Evolutionary conservation across 495 filamentous ascomycete genomes (phyloP), one percentile per base, ranked within the genome.

Genomic region (Penicillium bovifimosum): DNA sequence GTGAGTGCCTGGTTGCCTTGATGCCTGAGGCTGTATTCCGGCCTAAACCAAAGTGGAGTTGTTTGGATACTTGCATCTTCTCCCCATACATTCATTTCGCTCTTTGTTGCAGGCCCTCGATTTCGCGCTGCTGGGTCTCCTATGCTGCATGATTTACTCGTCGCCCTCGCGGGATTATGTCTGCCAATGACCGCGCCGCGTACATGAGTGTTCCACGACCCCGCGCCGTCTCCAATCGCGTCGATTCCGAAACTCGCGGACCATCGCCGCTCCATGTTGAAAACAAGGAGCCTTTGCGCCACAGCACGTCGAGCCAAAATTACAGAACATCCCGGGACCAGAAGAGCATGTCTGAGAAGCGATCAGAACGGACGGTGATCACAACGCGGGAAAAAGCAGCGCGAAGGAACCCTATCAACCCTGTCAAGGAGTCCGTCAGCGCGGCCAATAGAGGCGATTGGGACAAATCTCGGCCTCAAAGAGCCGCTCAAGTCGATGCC

Each of bases 331-430:
- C 70, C 14, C 65, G 66, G 38, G 70, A 76, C 1, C 63, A 60
- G 40, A 67, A 65, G 38, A 61, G 41, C 32, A 54, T 60, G 43
- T 62, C 54, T 36, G 70, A 72, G 36, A 75, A 71, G 50, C 69
- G 70, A 26, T 62, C 63, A 9, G 74, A 76, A 46, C 68, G 73
- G 17, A 56, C 64, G 24, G 76, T 80, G 50, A 67, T 87, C 43
- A 84, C 86, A 9, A 85, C 80, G 7, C 78, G 78, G 55, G 86
- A 90, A 54, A 85, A 77, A 38, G 55, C 84, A 10, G 68, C 79
- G 56, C 76, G 84, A 16, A 78, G 77, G 63, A 90, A 85, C 57
- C 82, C 86, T 6, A 76, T 84, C 62, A 90, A 85, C 57, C 82
- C 87, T 6, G 76, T 85, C 46, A 85, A 86, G 65, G 76, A 81